These are phyloP conservation scores for Bassia scoparia DNA, from an alignment of 148 eudicot species.

Conservation along the genomic window DNA sequence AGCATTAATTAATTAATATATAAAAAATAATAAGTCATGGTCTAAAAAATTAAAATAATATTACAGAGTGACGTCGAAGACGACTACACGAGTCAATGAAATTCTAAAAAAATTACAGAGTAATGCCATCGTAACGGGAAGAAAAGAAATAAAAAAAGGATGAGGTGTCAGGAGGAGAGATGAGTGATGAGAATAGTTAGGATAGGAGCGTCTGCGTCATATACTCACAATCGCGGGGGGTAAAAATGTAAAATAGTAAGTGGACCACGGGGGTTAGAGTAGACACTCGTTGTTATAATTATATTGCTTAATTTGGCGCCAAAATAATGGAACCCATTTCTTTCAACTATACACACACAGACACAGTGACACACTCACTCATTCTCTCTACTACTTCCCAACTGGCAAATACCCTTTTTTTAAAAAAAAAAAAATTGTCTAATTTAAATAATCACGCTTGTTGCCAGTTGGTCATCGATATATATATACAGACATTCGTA, in stretches of 20 bases:
- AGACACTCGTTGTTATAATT: neutral
- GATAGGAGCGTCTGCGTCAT: slow-evolving; percentile 24
- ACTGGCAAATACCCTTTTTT: slow-evolving; percentile 6
- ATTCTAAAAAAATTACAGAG: too few relatives aligned
- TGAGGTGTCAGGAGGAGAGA: slow-evolving; percentile 13
- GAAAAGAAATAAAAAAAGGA: neutral
- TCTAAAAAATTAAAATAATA: too few relatives aligned
- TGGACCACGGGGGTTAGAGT: neutral
- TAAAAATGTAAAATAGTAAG: neutral
- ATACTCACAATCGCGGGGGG: slow-evolving; percentile 23
- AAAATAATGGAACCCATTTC: neutral
- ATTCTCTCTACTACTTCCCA: neutral
- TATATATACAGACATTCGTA: too few relatives aligned
- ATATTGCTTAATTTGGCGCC: slow-evolving; percentile 1
- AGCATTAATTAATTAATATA: too few relatives aligned
- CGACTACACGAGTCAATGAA: too few relatives aligned
- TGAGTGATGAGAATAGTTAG: slow-evolving; percentile 5
- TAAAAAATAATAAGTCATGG: too few relatives aligned
- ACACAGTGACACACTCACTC: too few relatives aligned
- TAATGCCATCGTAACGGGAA: too few relatives aligned
- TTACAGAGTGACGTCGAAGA: too few relatives aligned
- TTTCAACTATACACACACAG: too few relatives aligned
- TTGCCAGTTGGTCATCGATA: slow-evolving; percentile 4
- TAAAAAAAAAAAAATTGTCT: too few relatives aligned
- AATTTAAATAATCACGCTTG: neutral